Evolutionary conservation across 2,329 filamentous ascomycete genomes (phyloP), one percentile per base, ranked within the genome.

Genomic region (Diaporthe citrichinensis): DNA sequence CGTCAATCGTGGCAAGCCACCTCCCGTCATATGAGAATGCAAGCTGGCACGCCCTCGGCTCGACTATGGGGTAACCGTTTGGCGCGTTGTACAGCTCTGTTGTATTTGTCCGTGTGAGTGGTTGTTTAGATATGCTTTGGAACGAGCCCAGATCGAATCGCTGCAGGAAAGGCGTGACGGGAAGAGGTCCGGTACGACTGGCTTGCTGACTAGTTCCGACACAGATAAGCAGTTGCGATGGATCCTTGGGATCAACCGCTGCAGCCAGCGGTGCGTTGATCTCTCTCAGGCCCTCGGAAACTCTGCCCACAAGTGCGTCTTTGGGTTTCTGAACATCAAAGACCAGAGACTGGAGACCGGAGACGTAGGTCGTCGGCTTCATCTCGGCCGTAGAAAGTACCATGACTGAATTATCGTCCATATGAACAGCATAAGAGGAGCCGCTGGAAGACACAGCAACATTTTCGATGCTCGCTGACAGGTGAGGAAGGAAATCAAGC

Each of bases 331-430:
- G 84, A 28, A 86, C 85, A 51, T 88, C 86, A n/a, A 89, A 84
- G 6, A 90, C 87, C 23, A 89, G 86, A 4, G 90, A 88, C 83
- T 98, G 96, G 57, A 98, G 90, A 1, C 96, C 95, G 28, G 94
- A 93, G 75, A 98, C 91, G 80, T 95, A 97, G 25, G 94, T 91
- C 23, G 93, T 95, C 6, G 97, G 95, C 81, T 94, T 92, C 83
- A 98, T 88, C 83, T 98, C 96, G 17, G 95, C 92, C 4, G 97
- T 98, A 2, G 96, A 98, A 23, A 99, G 84, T 9, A 98, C 88
- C 90, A 98, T 96, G 73, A 93, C 88, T 2, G 95, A 98, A 84
- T 99, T 99, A 83, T 98, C 96, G 39, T 95, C 94, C 69, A 98
- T 88, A 78, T 95, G 94, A 34, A 98, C 83, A 6, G 92, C 94